phyloP scores from a whole-genome alignment of 2,329 filamentous ascomycete genomes.

The Claviceps sp. region DNA sequence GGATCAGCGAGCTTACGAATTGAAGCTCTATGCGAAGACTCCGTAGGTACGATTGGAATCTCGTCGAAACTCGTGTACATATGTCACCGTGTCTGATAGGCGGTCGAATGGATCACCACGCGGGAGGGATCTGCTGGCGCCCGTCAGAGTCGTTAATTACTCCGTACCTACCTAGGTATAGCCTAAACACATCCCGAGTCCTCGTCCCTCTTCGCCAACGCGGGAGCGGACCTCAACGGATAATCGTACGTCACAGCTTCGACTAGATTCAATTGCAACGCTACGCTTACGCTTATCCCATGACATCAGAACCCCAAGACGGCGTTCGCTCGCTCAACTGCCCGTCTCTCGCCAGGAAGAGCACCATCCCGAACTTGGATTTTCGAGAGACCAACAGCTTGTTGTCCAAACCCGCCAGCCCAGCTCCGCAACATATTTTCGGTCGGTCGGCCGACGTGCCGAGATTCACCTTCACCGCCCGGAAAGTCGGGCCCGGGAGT shows the following conservation, averaged over 20 bases:
- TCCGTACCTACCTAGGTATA: too few relatives aligned
- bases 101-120: background rate
- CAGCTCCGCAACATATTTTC: constrained; percentile 23
- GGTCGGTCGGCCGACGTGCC: constrained; percentile 34
- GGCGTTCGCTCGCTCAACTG: constrained; percentile 27
- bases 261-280: background rate
- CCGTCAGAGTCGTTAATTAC: too few relatives aligned
- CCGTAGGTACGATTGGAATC: background rate
- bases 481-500: constrained; percentile 59
- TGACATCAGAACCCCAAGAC: constrained; percentile 26
- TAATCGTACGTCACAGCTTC: background rate
- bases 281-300: background rate
- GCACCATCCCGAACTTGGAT: constrained; percentile 17
- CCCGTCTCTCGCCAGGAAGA: constrained; percentile 21
- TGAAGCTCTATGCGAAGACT: too few relatives aligned
- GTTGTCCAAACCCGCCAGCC: constrained; percentile 20
- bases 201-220: too few relatives aligned
- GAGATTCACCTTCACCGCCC: constrained; percentile 53
- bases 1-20: too few relatives aligned
- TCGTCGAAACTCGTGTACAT: background rate
- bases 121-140: too few relatives aligned
- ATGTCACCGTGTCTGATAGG: background rate
- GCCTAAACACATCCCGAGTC: too few relatives aligned
- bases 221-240: too few relatives aligned
- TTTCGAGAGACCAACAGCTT: constrained; percentile 32